Base-by-base conservation (phyloP, 495 filamentous ascomycete genomes). In the Chaetomium fimeti region DNA sequence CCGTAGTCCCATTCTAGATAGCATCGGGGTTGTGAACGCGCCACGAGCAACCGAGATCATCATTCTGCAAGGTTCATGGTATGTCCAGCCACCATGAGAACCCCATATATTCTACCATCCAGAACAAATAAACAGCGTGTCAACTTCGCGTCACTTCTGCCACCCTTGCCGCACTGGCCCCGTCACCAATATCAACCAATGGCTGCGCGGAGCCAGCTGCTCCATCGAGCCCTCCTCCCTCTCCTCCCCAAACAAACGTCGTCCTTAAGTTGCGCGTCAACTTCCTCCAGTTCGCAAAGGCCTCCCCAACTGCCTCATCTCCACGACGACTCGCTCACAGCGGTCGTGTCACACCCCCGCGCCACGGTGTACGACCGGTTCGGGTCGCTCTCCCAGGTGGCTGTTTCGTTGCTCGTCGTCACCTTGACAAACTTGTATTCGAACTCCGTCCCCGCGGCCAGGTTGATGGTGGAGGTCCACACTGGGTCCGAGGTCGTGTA, bases 361-460 rank as follows among this genome's bases (percentile, higher is more conserved):
- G 4, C 24, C 9, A 90, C 83, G 0, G 83, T 85, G 68, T 81
- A 88, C 5, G 74, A 77, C 48, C 82, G 80, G 70, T 92, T 91
- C 2, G 86, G 82, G 68, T 88, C 85, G 48, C 81, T 81, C 69
- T 90, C 87, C 88, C 88, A 90, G 8, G 70, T 75, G 1, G 89
- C 77, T 2, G 75, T 72, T 6, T 86, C 85, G 71, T 83, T 77
- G 18, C 74, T 75, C 49, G 77, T 75, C 49, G 77, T 78, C 25
- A 85, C 76, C 11, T 83, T 82, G 66, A 91, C 84, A 67, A 85
- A 92, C 75, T 91, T 91, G 71, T 90, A 91, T 71, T 88, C 63
- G 40, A 91, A 80, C 0, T 66, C 72, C 29, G 79, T 80, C 0
- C 87, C 87, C 0, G 82, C 80, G 0, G 83, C 72, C 13, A 90